These are phyloP conservation scores for Coccinonectria pachysandricola DNA, from an alignment of 2,329 filamentous ascomycete genomes.

Conservation along the genomic window DNA sequence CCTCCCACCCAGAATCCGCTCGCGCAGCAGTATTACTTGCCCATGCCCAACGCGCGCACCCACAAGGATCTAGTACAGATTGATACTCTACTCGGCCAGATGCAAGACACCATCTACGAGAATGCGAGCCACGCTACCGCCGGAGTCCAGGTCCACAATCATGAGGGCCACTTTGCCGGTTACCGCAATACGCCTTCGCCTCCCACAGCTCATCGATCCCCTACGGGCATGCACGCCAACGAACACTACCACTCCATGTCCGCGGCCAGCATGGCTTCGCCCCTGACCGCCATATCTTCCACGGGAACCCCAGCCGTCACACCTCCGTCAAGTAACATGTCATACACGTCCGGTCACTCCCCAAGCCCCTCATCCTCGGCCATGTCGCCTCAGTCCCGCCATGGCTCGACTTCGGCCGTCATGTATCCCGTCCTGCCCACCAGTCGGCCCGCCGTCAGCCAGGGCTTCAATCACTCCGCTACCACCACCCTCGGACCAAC, in stretches of 20 bases:
- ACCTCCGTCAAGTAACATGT: conserved; percentile 64
- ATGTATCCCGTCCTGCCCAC: conserved; percentile 62
- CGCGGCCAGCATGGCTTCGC: conserved; percentile 50
- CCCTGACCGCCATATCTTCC: conserved; percentile 47
- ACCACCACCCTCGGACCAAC: conserved; percentile 62
- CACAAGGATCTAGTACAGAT: conserved; percentile 92
- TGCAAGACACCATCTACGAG: conserved; percentile 94
- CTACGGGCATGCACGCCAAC: conserved; percentile 23
- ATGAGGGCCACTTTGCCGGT: conserved; percentile 52
- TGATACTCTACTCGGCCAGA: conserved; percentile 89
- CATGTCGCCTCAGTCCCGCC: conserved; percentile 56
- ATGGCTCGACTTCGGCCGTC: conserved; percentile 48
- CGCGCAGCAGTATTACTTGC: conserved; percentile 72
- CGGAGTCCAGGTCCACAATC: conserved; percentile 65
- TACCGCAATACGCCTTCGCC: conserved; percentile 49
- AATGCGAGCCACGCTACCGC: conserved; percentile 74
- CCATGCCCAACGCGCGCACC: conserved; percentile 78
- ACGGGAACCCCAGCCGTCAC: conserved; percentile 67
- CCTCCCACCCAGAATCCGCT: conserved; percentile 47
- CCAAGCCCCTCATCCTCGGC: conserved; percentile 61
- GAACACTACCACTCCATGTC: conserved; percentile 33
- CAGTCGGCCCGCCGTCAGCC: conserved; percentile 50
- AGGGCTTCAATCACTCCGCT: conserved; percentile 59
- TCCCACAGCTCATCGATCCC: conserved; percentile 30
- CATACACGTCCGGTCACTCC: conserved; percentile 69